A percentile compares a stretch with the other conserved stretches of the same genome.
These are phyloP conservation scores for Fimicolochytrium jonesii DNA, from an alignment of 192 early-diverging fungal species.

Conservation along the genomic window DNA sequence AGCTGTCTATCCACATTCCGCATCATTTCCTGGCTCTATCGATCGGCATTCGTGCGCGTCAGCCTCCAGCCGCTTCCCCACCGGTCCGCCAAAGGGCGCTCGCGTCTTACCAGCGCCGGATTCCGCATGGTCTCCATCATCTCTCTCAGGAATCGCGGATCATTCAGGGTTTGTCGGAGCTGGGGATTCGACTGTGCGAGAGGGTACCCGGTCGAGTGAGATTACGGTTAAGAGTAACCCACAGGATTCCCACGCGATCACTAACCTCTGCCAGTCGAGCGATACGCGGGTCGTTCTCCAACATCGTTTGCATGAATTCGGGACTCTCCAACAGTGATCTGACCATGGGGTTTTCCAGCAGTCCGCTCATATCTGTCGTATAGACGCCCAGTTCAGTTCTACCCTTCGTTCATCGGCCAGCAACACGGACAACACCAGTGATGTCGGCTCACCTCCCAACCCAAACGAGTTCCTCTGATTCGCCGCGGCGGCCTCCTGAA, in stretches of 20 bases:
- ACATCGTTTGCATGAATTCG: slow-evolving; percentile 21
- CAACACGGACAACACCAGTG: not conserved
- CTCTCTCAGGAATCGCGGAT: slow-evolving; percentile 25
- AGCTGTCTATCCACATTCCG: slow-evolving; percentile 23
- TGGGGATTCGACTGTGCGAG: slow-evolving; percentile 15
- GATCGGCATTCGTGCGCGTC: not conserved
- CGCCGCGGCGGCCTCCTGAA: not conserved
- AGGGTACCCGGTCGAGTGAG: too few species aligned
- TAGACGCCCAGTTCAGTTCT: too few species aligned
- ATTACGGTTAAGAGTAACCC: too few species aligned
- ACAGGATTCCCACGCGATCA: not conserved
- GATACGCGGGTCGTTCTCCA: slow-evolving; percentile 24
- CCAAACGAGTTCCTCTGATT: not conserved
- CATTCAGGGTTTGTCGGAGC: slow-evolving; percentile 17
- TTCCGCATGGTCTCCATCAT: slow-evolving; percentile 27
- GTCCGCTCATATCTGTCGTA: slow-evolving; percentile 17
- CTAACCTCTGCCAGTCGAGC: slow-evolving; percentile 16
- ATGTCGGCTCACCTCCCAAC: not conserved
- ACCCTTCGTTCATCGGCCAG: not conserved
- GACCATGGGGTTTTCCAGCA: slow-evolving; percentile 22
- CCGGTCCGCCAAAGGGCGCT: too few species aligned
- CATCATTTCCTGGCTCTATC: slow-evolving; percentile 31
- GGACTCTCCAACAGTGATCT: slow-evolving; percentile 21
- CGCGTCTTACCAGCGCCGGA: slow-evolving; percentile 10
- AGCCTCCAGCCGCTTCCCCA: not conserved